Evolutionary conservation across 331 rosid species (phyloP), one percentile per base, ranked within the genome.

Genomic region (Acacia concinna): DNA sequence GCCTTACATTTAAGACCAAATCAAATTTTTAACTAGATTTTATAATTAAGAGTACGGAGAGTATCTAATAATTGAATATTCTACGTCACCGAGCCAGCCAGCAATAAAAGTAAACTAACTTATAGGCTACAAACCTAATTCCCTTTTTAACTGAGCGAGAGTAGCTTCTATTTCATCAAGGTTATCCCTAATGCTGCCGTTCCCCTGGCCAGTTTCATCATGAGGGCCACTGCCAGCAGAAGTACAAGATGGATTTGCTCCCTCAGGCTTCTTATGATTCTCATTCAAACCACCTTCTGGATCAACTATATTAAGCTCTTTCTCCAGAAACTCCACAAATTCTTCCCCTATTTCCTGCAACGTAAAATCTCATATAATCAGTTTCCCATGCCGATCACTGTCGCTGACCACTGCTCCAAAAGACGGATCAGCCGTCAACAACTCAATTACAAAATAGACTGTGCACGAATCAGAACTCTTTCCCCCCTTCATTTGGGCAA

Each of bases 271-370:
- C 72, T 40, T 81, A 70, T 79, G 15, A 28, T 32, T 47, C 21
- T 84, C 60, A 46, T 84, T 79, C 46, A 80, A 27, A 77, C 85
- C 97, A 2, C 81, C 84, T 83, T 85, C 79, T 43, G 81, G n/a
- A 75, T 85, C 97, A 3, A 82, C 88, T 79, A 91, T 78, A 86
- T 88, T 91, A 63, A 96, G 97, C 81, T 96, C 99, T 84, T 96
- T 96, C 94, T 93, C 97, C 9, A 96, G 97, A 81, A 96, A 93
- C 74, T 91, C 99, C 52, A 93, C 98, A 83, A 93, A 93, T 57
- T 96, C 98, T 86, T 96, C 99, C 80, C 99, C 99, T 49, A 96
- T 90, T 79, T 96, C 99, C 99, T 95, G 97, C 71, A 85, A 77
- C 57, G 67, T 56, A 69, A 38, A 82, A 34, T 77, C 71, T 71